A percentile compares a stretch with the other conserved stretches of the same genome.
phyloP scores from a whole-genome alignment of 352 stramenopile species.

The Phytophthora macrochlamydospora region DNA sequence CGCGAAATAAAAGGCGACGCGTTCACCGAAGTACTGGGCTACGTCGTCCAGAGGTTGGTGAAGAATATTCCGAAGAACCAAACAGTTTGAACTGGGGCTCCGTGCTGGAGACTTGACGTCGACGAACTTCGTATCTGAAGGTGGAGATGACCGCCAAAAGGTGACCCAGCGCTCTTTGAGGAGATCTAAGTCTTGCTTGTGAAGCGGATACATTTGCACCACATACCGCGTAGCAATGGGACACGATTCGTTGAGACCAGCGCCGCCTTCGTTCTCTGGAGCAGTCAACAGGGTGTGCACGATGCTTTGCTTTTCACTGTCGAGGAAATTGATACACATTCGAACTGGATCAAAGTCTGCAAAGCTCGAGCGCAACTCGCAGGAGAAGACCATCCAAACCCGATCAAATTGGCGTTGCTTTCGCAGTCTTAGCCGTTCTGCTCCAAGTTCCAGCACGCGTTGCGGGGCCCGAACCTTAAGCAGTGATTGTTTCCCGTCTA shows the following conservation, averaged over 20 bases:
- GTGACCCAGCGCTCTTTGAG: slow-evolving; percentile 81
- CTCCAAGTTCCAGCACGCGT: slow-evolving; percentile 67
- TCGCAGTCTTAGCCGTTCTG: slow-evolving; percentile 66
- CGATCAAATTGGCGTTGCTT: slow-evolving; percentile 72
- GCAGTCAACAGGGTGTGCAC: slow-evolving; percentile 69
- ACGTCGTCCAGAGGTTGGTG: slow-evolving; percentile 86
- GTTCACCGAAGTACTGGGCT: slow-evolving; percentile 91
- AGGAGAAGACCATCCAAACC: slow-evolving; percentile 84
- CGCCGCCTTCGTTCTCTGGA: slow-evolving; percentile 44
- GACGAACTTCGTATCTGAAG: slow-evolving; percentile 4
- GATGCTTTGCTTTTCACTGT: slow-evolving; percentile 85
- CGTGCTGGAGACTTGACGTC: slow-evolving; percentile 9
- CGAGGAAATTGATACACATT: slow-evolving; percentile 62
- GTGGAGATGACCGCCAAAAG: slow-evolving; percentile 61
- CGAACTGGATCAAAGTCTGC: slow-evolving; percentile 56
- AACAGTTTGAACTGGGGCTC: slow-evolving; percentile 12
- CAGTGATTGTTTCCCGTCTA: slow-evolving; percentile 78
- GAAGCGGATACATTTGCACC: slow-evolving; percentile 86
- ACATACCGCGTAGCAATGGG: slow-evolving; percentile 70
- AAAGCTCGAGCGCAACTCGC: slow-evolving; percentile 72
- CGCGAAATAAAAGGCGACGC: slow-evolving; percentile 93
- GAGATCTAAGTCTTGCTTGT: slow-evolving; percentile 77
- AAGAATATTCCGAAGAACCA: slow-evolving; percentile 40
- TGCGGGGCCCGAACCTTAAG: slow-evolving; percentile 79
- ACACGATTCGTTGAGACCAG: slow-evolving; percentile 77